Conservation (phyloP, 129 eudicot genomes). For the Helichrysum umbraculigerum region DNA sequence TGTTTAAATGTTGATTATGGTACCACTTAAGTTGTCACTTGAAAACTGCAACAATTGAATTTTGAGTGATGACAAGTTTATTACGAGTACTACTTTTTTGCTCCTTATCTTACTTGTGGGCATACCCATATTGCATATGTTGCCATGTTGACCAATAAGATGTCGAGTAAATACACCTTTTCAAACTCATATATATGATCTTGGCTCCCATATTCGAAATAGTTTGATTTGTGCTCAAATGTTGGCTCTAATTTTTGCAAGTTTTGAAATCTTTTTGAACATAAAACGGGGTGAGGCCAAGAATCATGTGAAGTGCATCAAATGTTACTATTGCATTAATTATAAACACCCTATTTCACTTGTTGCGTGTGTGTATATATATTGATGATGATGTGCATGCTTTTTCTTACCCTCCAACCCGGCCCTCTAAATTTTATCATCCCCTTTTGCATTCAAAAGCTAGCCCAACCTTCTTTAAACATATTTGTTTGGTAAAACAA, state of each 20-base stretch:
- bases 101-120: too few species aligned
- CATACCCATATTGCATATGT: too few species aligned
- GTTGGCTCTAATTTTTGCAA: constrained; percentile 28
- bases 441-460: neutral
- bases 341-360: constrained; percentile 23
- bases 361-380: constrained; percentile 25
- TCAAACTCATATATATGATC: too few species aligned
- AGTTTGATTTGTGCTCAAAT: neutral
- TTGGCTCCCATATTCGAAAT: too few species aligned
- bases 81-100: too few species aligned
- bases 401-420: constrained; percentile 17
- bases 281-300: constrained; percentile 42
- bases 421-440: too few species aligned
- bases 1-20: too few species aligned
- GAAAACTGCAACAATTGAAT: too few species aligned
- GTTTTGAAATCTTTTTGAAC: constrained; percentile 53
- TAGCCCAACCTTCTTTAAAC: neutral
- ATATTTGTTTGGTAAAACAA: constrained; percentile 12
- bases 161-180: too few species aligned
- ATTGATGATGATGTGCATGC: too few species aligned
- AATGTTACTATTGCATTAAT: constrained; percentile 53
- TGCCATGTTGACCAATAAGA: too few species aligned
- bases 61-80: neutral
- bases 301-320: constrained; percentile 91
- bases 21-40: too few species aligned